phyloP scores from a whole-genome alignment of 441 rosid genomes.

The Codiaeum variegatum region DNA sequence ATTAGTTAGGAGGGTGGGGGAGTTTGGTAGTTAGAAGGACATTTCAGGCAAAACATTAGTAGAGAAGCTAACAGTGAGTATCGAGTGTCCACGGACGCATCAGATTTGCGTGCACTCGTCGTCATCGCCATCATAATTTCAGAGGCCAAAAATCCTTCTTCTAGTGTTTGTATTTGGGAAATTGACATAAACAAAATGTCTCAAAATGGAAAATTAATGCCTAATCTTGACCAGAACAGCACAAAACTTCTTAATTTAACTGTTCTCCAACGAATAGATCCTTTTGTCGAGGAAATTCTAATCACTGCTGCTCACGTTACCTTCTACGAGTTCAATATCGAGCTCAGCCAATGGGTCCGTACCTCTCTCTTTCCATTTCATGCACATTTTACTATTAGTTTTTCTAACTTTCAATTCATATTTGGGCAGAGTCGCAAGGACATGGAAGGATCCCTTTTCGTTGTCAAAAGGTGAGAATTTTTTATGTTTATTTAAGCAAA shows the following conservation, averaged over 20 bases:
- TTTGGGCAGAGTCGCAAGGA: slow-evolving; percentile 83
- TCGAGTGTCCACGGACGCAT: not conserved
- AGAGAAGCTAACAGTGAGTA: not conserved
- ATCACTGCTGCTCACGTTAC: slow-evolving; percentile 97
- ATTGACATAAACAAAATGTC: slow-evolving; percentile 34
- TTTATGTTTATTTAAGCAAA: not conserved
- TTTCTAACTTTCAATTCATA: not conserved
- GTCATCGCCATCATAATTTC: not conserved
- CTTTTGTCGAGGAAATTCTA: slow-evolving; percentile 80
- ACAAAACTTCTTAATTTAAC: slow-evolving; percentile 83
- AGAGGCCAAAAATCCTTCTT: not conserved
- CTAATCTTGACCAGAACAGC: slow-evolving; percentile 81
- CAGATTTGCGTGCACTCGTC: slow-evolving; percentile 1
- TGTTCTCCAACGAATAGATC: slow-evolving; percentile 89
- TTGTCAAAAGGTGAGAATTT: slow-evolving; percentile 71
- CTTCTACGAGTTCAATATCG: slow-evolving; percentile 88
- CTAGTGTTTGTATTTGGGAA: slow-evolving; percentile 6
- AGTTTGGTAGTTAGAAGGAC: not conserved
- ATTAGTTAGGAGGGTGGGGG: no score
- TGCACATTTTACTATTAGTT: not conserved
- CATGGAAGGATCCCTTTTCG: slow-evolving; percentile 93
- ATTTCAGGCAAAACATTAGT: not conserved
- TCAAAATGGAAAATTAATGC: slow-evolving; percentile 80
- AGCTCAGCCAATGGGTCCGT: slow-evolving; percentile 77
- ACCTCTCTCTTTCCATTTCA: not conserved